Evolutionary conservation across 139 green algal genomes (phyloP).

Genomic region (Chlamydomonas sp.): DNA sequence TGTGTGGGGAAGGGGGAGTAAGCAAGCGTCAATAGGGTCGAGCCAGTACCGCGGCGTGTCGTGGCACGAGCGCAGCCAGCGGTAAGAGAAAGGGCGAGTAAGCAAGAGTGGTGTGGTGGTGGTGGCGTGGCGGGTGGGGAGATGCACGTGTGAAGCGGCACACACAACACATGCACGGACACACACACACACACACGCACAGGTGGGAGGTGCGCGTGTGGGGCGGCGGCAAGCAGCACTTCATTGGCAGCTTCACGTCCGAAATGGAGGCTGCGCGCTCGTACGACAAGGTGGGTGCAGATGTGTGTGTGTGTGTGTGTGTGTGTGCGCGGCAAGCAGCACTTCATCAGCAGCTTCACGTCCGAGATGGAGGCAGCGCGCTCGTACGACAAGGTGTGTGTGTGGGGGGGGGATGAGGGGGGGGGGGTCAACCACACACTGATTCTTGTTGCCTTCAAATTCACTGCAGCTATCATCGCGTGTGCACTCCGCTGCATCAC

Average conservation of each 20-base stretch:
- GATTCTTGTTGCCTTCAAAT: too few relatives aligned
- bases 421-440: too few relatives aligned
- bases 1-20: too few relatives aligned
- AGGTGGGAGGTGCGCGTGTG: slow-evolving; percentile 31
- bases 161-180: not conserved
- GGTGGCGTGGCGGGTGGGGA: too few relatives aligned
- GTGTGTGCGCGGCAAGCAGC: slow-evolving; percentile 45
- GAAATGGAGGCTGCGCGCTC: slow-evolving; percentile 37
- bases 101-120: not conserved
- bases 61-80: slow-evolving; percentile 42
- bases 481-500: too few relatives aligned
- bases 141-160: slow-evolving; percentile 3
- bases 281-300: slow-evolving; percentile 30
- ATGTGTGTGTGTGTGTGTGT: slow-evolving; percentile 26
- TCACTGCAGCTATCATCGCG: too few relatives aligned
- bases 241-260: slow-evolving; percentile 38
- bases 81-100: too few relatives aligned
- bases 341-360: slow-evolving; percentile 43
- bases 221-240: slow-evolving; percentile 49
- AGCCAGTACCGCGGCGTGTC: slow-evolving; percentile 40
- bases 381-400: slow-evolving; percentile 43
- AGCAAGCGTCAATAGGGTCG: too few relatives aligned
- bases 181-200: not conserved
- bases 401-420: too few relatives aligned
- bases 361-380: slow-evolving; percentile 37